Evolutionary conservation across 2,329 filamentous ascomycete species (phyloP).

Genomic region (Trichoderma brevicompactum): DNA sequence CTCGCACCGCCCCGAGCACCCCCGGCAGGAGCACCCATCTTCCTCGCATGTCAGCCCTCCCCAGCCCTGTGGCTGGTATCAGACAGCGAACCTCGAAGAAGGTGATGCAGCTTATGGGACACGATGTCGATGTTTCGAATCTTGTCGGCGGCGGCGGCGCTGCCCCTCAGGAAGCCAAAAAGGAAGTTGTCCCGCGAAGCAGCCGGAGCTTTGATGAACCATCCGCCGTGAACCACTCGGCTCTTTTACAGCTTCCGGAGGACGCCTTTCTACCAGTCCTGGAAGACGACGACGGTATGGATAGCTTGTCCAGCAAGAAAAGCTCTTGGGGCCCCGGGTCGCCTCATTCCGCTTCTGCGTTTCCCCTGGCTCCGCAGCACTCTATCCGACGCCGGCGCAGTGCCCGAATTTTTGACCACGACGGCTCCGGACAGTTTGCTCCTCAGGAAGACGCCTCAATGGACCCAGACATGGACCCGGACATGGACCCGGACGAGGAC

Average conservation of each 20-base stretch:
- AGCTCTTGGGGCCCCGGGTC: slow-evolving; percentile 35
- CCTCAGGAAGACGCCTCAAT: slow-evolving; percentile 25
- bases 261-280: slow-evolving; percentile 28
- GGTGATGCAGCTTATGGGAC: slow-evolving; percentile 49
- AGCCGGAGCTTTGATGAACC: slow-evolving; percentile 16
- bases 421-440: slow-evolving; percentile 8
- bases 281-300: slow-evolving; percentile 32
- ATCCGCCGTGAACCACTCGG: slow-evolving; percentile 4
- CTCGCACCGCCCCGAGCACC: slow-evolving; percentile 2
- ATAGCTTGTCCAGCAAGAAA: slow-evolving; percentile 31
- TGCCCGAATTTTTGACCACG: slow-evolving; percentile 16
- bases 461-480: background rate
- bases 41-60: slow-evolving; percentile 3
- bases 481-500: slow-evolving; percentile 32
- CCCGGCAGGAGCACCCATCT: background rate
- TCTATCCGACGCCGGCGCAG: slow-evolving; percentile 26
- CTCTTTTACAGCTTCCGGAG: slow-evolving; percentile 22
- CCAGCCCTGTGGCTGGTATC: slow-evolving; percentile 24
- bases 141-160: background rate
- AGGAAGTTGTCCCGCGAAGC: background rate
- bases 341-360: slow-evolving; percentile 26
- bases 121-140: slow-evolving; percentile 42
- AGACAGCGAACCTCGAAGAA: slow-evolving; percentile 43
- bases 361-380: slow-evolving; percentile 27
- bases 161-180: background rate